Evolutionary conservation across 225 moss, liverwort and hornwort species (phyloP).

Genomic region (Thuidium tamariscinum): DNA sequence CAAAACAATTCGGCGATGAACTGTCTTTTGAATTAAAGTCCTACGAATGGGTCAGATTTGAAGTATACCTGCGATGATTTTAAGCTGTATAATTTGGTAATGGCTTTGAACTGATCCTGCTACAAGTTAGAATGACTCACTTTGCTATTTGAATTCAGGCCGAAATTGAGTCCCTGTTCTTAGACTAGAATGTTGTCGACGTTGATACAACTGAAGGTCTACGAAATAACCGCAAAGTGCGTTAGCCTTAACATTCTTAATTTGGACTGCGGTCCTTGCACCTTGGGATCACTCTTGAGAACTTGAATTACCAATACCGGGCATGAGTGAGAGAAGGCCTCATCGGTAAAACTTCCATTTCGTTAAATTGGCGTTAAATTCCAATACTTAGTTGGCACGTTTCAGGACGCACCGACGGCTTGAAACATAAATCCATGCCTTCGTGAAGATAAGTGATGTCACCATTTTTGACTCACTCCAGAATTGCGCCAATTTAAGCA

Average conservation of each 20-base stretch:
- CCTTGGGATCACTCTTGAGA: not conserved
- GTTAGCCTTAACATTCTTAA: not conserved
- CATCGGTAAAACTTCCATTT: not conserved
- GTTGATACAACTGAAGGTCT: not conserved
- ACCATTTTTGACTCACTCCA: too few species aligned
- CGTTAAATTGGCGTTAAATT: not conserved
- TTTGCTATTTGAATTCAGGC: not conserved
- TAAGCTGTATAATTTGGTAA: not conserved
- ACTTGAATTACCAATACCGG: not conserved
- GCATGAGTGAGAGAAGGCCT: not conserved
- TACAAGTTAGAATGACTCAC: too few species aligned
- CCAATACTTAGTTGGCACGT: not conserved
- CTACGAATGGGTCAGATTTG: not conserved
- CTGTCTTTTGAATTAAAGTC: not conserved
- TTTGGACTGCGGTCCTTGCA: not conserved
- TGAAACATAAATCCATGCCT: not conserved
- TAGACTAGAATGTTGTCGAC: not conserved
- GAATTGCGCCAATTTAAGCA: not conserved
- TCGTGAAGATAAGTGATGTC: not conserved
- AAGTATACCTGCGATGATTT: not conserved
- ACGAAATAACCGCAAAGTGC: not conserved
- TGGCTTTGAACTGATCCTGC: not conserved
- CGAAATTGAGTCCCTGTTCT: not conserved
- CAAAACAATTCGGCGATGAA: not conserved
- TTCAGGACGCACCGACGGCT: not conserved